Conservation (phyloP, 2,329 filamentous ascomycete genomes). For the Aspergillus alliaceus region DNA sequence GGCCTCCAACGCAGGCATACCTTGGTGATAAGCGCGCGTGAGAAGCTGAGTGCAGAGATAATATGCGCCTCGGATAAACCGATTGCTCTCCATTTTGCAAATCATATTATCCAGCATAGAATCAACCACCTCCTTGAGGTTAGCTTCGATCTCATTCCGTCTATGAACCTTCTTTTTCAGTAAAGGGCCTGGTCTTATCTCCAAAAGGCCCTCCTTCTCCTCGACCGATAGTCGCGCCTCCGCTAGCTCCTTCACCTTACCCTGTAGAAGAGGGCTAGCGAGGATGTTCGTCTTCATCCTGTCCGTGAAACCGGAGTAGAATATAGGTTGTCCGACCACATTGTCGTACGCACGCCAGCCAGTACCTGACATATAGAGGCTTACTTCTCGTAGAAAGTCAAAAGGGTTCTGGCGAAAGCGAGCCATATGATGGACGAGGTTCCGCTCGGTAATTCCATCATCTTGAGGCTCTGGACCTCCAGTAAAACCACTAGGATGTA, state of each 20-base stretch:
- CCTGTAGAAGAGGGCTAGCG: conserved; percentile 70
- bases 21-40: conserved; percentile 92
- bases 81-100: conserved; percentile 96
- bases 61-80: conserved; percentile 89
- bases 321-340: conserved; percentile 87
- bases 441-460: conserved; percentile 50
- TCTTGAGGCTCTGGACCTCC: conserved; percentile 37
- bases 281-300: conserved; percentile 81
- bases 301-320: conserved; percentile 88
- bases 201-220: conserved; percentile 69
- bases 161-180: conserved; percentile 33
- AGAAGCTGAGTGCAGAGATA: conserved; percentile 85
- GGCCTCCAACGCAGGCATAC: conserved; percentile 37
- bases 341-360: conserved; percentile 95
- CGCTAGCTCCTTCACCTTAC: conserved; percentile 74
- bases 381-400: conserved; percentile 89
- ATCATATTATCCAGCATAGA: conserved; percentile 94
- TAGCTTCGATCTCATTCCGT: conserved; percentile 64
- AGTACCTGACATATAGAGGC: conserved; percentile 85
- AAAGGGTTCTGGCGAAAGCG: conserved; percentile 74
- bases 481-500: conserved; percentile 68
- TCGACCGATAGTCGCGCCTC: conserved; percentile 73
- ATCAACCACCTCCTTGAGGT: conserved; percentile 77
- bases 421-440: conserved; percentile 70
- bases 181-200: conserved; percentile 34